Percentiles rank a stretch among this genome's conserved stretches.
Evolutionary conservation across 129 eudicot genomes (phyloP).

Genomic region (Heracleum sosnowskyi): DNA sequence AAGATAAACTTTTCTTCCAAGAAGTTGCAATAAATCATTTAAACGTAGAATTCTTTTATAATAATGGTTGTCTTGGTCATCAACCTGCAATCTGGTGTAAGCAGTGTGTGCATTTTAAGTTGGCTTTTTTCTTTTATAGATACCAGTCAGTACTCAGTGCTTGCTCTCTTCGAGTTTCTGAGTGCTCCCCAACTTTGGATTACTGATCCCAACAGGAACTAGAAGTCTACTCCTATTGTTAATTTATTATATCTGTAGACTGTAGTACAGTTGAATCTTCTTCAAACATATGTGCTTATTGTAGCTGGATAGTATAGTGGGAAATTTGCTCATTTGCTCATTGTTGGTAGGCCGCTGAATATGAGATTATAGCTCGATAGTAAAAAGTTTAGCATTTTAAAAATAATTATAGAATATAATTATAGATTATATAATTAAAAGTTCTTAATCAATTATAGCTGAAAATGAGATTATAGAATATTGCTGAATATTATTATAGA

Average conservation of each 20-base stretch:
- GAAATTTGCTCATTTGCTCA: background rate
- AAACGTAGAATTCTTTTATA: slow-evolving; percentile 9
- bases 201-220: background rate
- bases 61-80: slow-evolving; percentile 31
- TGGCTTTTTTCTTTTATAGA: background rate
- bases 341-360: too few species aligned
- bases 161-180: background rate
- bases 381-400: too few species aligned
- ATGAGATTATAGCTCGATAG: too few species aligned
- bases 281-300: background rate
- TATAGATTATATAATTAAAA: too few species aligned
- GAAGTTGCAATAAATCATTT: slow-evolving; percentile 19
- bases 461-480: too few species aligned
- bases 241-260: background rate
- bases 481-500: too few species aligned
- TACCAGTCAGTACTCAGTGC: background rate
- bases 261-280: background rate
- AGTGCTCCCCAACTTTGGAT: background rate
- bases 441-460: too few species aligned
- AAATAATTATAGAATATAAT: too few species aligned
- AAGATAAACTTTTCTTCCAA: background rate
- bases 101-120: background rate
- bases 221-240: background rate
- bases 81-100: background rate
- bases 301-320: background rate